Evolutionary conservation across 2,329 filamentous ascomycete species (phyloP).

Genomic region (Aspergillus japonicus): DNA sequence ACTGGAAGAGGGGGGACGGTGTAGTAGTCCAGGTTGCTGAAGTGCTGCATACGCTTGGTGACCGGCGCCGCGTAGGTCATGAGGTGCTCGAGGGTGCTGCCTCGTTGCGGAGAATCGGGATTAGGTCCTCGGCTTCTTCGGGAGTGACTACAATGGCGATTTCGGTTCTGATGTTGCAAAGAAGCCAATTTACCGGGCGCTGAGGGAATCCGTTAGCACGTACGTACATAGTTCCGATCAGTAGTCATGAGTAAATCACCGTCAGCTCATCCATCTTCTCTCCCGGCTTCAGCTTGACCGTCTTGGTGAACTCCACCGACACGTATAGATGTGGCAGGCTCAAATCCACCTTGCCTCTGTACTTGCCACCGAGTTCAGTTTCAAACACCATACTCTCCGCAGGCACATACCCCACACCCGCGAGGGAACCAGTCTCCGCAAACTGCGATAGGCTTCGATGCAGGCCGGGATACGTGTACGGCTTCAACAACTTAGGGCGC

Average conservation of each 20-base stretch:
- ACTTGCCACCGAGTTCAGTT: slow-evolving; percentile 12
- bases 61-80: slow-evolving; percentile 61
- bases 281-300: slow-evolving; percentile 8
- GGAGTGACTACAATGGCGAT: slow-evolving; percentile 60
- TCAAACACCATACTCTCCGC: slow-evolving; percentile 11
- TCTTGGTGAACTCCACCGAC: slow-evolving; percentile 15
- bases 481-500: slow-evolving; percentile 42
- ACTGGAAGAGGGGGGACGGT: slow-evolving; percentile 49
- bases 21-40: slow-evolving; percentile 57
- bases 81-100: slow-evolving; percentile 39
- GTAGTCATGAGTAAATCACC: slow-evolving; percentile 1
- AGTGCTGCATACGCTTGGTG: slow-evolving; percentile 59
- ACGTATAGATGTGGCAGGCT: slow-evolving; percentile 10
- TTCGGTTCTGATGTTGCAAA: slow-evolving; percentile 52
- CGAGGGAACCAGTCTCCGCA: background rate
- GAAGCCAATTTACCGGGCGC: slow-evolving; percentile 57
- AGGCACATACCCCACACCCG: background rate
- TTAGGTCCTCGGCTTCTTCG: slow-evolving; percentile 60
- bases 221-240: too few species aligned
- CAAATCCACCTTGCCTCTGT: slow-evolving; percentile 2
- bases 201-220: background rate
- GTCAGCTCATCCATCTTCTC: slow-evolving; percentile 12
- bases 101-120: slow-evolving; percentile 44
- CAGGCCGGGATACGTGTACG: slow-evolving; percentile 48
- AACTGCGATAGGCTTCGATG: slow-evolving; percentile 44